A percentile compares a stretch with the other conserved stretches of the same genome.
phyloP scores from a whole-genome alignment of 495 filamentous ascomycete species.

The Podospora bellae-mahoneyi region DNA sequence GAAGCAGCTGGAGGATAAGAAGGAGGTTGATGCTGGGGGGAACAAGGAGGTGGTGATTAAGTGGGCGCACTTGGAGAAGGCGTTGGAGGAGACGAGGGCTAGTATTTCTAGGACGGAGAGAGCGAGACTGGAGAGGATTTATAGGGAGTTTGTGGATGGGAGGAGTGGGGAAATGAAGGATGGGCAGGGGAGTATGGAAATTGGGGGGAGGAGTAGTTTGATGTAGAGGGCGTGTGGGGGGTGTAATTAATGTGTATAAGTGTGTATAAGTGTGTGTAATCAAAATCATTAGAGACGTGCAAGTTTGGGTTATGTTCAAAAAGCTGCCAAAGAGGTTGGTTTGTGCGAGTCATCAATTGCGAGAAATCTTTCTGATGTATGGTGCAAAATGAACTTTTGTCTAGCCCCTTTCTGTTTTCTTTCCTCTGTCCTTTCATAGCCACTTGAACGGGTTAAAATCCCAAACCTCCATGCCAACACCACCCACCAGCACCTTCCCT shows the following conservation, averaged over 20 bases:
- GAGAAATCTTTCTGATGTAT: too few species aligned
- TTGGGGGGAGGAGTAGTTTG: slow-evolving; percentile 87
- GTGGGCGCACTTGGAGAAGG: slow-evolving; percentile 81
- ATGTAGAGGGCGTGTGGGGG: slow-evolving; percentile 53
- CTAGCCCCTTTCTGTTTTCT: not conserved
- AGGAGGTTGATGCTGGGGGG: slow-evolving; percentile 14
- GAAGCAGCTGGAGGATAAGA: slow-evolving; percentile 29
- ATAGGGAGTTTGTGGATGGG: slow-evolving; percentile 85
- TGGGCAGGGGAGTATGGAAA: slow-evolving; percentile 83
- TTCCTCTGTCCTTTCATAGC: not conserved
- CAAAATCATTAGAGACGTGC: not conserved
- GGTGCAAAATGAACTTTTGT: not conserved
- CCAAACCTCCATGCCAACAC: slow-evolving; percentile 31
- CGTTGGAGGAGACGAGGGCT: slow-evolving; percentile 72
- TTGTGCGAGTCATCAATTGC: too few species aligned
- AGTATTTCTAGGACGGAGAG: slow-evolving; percentile 77
- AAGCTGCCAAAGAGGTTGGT: too few species aligned
- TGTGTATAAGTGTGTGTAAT: not conserved
- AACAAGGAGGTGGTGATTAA: slow-evolving; percentile 68
- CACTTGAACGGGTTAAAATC: slow-evolving; percentile 7
- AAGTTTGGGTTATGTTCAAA: not conserved
- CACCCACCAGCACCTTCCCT: slow-evolving; percentile 29
- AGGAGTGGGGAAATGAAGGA: slow-evolving; percentile 91
- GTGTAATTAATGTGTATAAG: not conserved
- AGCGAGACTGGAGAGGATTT: slow-evolving; percentile 70